These are phyloP conservation scores for Monosporascus sp. DNA, from an alignment of 2,329 filamentous ascomycete species.

Conservation along the genomic window DNA sequence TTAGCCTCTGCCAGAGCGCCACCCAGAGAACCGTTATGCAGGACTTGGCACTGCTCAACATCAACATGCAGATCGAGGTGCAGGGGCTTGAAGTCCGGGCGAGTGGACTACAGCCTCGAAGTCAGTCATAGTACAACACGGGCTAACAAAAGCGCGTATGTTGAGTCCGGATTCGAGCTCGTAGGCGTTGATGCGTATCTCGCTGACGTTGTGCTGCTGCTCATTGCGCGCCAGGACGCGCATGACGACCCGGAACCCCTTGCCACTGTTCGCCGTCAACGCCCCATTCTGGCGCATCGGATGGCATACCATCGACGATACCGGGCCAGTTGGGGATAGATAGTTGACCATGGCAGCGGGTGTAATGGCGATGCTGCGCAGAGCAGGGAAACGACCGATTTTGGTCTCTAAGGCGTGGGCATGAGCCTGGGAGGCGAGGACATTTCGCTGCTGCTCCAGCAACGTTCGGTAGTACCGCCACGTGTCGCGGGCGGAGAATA, in stretches of 20 bases:
- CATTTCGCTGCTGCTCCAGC: slow-evolving; percentile 25
- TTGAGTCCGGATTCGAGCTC: slow-evolving; percentile 26
- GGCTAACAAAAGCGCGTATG: slow-evolving; percentile 23
- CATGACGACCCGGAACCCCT: slow-evolving; percentile 25
- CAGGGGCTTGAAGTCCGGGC: neutral
- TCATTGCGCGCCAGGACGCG: slow-evolving; percentile 16
- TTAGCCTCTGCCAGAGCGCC: neutral
- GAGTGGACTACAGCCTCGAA: neutral
- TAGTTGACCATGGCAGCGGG: slow-evolving; percentile 38
- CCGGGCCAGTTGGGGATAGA: slow-evolving; percentile 28
- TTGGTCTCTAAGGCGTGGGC: slow-evolving; percentile 27
- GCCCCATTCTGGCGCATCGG: slow-evolving; percentile 1
- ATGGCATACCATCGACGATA: neutral
- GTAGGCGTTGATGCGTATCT: slow-evolving; percentile 30
- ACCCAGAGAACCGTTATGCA: neutral
- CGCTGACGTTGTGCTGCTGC: slow-evolving; percentile 22
- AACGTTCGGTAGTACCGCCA: slow-evolving; percentile 29
- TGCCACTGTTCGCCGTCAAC: slow-evolving; percentile 22
- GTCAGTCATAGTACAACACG: neutral
- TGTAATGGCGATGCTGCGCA: slow-evolving; percentile 34
- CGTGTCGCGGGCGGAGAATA: neutral
- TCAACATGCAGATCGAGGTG: neutral
- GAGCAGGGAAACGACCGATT: slow-evolving; percentile 27
- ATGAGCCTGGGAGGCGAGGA: slow-evolving; percentile 24
- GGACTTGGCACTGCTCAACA: neutral